Evolutionary conservation across 495 filamentous ascomycete genomes (phyloP), one percentile per base, ranked within the genome.

Genomic region (Pseudoneurospora amorphoporcata): DNA sequence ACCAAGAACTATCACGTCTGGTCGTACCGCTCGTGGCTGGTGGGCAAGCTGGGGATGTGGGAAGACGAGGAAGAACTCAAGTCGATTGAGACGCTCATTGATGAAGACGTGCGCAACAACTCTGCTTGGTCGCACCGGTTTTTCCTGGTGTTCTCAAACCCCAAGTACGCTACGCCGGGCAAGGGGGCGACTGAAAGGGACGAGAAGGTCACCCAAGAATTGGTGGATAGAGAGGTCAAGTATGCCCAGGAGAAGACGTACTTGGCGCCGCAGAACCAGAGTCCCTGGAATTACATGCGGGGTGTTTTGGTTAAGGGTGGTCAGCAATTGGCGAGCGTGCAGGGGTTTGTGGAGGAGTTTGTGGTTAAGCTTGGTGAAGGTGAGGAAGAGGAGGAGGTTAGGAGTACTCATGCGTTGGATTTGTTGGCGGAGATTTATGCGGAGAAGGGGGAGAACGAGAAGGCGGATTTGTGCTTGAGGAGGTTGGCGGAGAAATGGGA

Each of bases 1-100:
- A 87, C 90, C 14, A 99, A 99, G 81, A 99, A 99, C 84, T 98
- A 98, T 79, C 95, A 99, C 80, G 96, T 99, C 45, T 99, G 95
- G 95, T 92, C 90, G 70, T 98, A 98, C 80, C 88, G 92, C 16
- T 95, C 97, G 82, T 98, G 94, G 88, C 85, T 98, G 2, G 93
- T 98, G 43, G 87, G 88, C 40, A 92, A 93, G 76, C 92, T 98
- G 77, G 84, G 84, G 23, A 81, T 95, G 23, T 99, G 81, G 76
- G 76, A 53, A 41, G 74, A 73, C 69, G 72, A 72, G 3, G 82
- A 73, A 10, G 95, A 99, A 83, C 82, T 94, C 38, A 81, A 86
- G 71, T 89, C 90, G 75, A 83, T 92, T 69, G 90, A 97, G 75
- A 74, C 72, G 3, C 85, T 98, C 75, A 84, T 98, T 23, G 80